Evolutionary conservation across 345 rosid genomes (phyloP), one percentile per base, ranked within the genome.

Genomic region (Aegle marmelos): DNA sequence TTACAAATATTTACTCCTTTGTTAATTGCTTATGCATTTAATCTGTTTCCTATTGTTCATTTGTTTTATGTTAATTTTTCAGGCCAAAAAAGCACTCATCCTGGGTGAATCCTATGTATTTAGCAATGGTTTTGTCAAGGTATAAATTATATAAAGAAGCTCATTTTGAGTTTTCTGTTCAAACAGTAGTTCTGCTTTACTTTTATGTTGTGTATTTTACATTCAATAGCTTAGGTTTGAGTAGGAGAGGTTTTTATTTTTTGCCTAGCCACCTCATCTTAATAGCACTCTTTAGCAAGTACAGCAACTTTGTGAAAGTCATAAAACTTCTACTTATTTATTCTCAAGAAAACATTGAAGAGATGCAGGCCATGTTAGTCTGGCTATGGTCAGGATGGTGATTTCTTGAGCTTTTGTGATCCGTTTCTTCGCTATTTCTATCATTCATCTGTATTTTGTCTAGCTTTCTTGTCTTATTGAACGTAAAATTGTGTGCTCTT

Each of bases 111-210:
- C 96, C 50, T 93, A 80, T 79, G 79, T 93, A 76, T 79, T 95
- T 84, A 93, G 99, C 87, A 81, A 79, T 87, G 87, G 82, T 73
- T 95, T 93, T 85, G 79, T 95, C 78, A 93, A 93, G 97, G 99
- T 95, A 87, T 31, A 68, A 28, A 34, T 56, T 65, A n/a, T 31
- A 33, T 54, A 36, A 66, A 66, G 34, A 53, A 66, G 63, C 63
- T 54, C 9, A 69, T 75, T 24, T 36, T 79, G 34, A 62, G 59
- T 58, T 63, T 28, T 24, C 41, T 13, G 9, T 50, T 30, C 25
- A 28, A 4, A 53, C 37, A 4, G 64, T 62, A 0, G 8, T 62
- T 73, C 27, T 59, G 6, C 31, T 7, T 48, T 48, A 37, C 53
- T 50, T 16, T 70, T 22, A 13, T 33, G 25, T 24, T 58, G 64